Conservation (phyloP, 2,329 filamentous ascomycete species). For the Clonostachys chloroleuca region DNA sequence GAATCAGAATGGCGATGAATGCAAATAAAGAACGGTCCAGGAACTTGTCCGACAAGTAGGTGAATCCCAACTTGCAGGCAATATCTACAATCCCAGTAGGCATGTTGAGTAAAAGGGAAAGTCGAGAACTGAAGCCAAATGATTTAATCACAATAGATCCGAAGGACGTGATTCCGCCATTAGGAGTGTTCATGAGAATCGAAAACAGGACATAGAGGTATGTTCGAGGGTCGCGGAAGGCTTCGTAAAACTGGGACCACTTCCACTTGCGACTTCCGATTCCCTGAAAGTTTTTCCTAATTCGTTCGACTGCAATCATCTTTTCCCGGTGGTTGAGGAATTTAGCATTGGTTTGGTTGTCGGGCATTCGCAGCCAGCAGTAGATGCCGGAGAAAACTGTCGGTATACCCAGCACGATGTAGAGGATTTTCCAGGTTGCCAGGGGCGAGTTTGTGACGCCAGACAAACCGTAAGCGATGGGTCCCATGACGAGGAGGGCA, state of each 20-base stretch:
- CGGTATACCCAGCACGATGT: constrained; percentile 18
- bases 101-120: constrained; percentile 53
- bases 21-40: constrained; percentile 15
- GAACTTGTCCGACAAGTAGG: constrained; percentile 15
- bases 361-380: constrained; percentile 46
- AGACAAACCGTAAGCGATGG: constrained; percentile 13
- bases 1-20: constrained; percentile 15
- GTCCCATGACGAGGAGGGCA: constrained; percentile 9
- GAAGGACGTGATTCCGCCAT: constrained; percentile 51
- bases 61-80: constrained; percentile 12
- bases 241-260: constrained; percentile 28
- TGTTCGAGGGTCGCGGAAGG: constrained; percentile 24
- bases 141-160: constrained; percentile 50
- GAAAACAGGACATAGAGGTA: constrained; percentile 33
- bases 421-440: constrained; percentile 13
- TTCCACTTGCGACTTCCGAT: constrained; percentile 25
- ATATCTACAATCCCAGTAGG: constrained; percentile 46
- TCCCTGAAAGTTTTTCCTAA: constrained; percentile 40
- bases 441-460: constrained; percentile 4
- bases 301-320: constrained; percentile 50
- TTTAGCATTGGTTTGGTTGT: constrained; percentile 53
- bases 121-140: constrained; percentile 49
- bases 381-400: constrained; percentile 10
- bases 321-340: constrained; percentile 52
- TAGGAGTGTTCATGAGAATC: constrained; percentile 42